Conservation (phyloP, 225 moss, liverwort and hornwort genomes). For the Pseudoscleropodium purum region DNA sequence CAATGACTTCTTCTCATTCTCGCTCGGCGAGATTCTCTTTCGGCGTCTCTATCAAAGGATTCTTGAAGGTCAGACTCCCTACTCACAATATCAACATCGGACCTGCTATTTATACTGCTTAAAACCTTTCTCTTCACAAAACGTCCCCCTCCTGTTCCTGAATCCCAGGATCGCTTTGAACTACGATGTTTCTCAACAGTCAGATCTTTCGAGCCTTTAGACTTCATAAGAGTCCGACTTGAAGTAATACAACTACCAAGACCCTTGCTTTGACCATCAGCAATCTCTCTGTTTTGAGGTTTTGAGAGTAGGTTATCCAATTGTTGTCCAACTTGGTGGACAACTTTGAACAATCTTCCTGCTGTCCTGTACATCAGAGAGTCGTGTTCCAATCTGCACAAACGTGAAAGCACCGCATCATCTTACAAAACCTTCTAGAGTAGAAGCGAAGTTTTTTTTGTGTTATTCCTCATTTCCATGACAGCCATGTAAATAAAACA, state of each 20-base stretch:
- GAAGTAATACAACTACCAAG: conserved; percentile 43
- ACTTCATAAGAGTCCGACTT: conserved; percentile 41
- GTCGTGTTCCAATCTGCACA: conserved; percentile 55
- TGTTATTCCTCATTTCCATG: neutral
- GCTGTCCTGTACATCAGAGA: conserved; percentile 48
- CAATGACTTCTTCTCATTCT: conserved; percentile 57
- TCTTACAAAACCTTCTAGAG: neutral
- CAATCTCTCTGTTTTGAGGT: conserved; percentile 22
- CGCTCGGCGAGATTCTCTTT: conserved; percentile 43
- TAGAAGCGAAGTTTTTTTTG: neutral
- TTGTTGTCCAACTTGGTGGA: conserved; percentile 55
- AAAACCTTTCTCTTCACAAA: conserved; percentile 50
- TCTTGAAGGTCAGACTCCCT: conserved; percentile 66
- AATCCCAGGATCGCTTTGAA: conserved; percentile 66
- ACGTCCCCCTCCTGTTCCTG: conserved; percentile 35
- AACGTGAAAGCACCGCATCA: neutral
- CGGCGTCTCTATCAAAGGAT: conserved; percentile 41
- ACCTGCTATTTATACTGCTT: conserved; percentile 43
- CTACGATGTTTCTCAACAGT: conserved; percentile 29
- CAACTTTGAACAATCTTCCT: conserved; percentile 68
- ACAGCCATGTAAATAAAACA: neutral
- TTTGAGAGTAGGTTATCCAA: conserved; percentile 31
- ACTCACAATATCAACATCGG: conserved; percentile 46
- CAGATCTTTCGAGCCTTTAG: conserved; percentile 36
- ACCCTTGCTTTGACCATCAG: conserved; percentile 51